A percentile compares a stretch with the other conserved stretches of the same genome.
Conservation (phyloP, 805 yeast genomes). For the Monosporozyma servazzii region DNA sequence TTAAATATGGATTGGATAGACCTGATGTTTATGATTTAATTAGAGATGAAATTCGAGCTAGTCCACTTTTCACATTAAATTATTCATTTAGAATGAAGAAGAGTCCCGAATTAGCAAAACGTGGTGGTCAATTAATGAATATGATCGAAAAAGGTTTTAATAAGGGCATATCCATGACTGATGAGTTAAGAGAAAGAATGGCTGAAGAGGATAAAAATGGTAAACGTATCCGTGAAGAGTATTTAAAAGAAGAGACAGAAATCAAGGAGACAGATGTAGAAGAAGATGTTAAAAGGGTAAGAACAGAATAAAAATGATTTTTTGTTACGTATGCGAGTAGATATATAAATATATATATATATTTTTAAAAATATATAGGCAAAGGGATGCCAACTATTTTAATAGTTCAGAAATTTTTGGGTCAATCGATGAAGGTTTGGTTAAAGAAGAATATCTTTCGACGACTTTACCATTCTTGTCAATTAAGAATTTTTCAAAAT, state of each 20-base stretch:
- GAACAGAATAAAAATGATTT: constrained; percentile 1
- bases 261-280: not conserved
- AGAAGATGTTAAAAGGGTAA: constrained; percentile 1
- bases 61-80: constrained; percentile 77
- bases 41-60: constrained; percentile 60
- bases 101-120: constrained; percentile 65
- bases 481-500: constrained; percentile 63
- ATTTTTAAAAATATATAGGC: not conserved
- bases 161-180: constrained; percentile 24
- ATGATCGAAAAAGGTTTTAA: constrained; percentile 67
- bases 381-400: constrained; percentile 7
- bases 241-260: constrained; percentile 9
- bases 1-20: constrained; percentile 71
- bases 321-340: not conserved
- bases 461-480: constrained; percentile 47
- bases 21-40: constrained; percentile 72
- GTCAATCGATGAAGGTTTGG: constrained; percentile 56
- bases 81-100: constrained; percentile 78
- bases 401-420: constrained; percentile 51
- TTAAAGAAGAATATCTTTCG: constrained; percentile 54
- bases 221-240: constrained; percentile 17
- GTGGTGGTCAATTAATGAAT: constrained; percentile 70
- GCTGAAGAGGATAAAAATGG: constrained; percentile 25
- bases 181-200: constrained; percentile 19
- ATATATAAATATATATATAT: not conserved